These are phyloP conservation scores for Thraustochytrium sp. DNA, from an alignment of 352 stramenopile genomes.

Conservation along the genomic window DNA sequence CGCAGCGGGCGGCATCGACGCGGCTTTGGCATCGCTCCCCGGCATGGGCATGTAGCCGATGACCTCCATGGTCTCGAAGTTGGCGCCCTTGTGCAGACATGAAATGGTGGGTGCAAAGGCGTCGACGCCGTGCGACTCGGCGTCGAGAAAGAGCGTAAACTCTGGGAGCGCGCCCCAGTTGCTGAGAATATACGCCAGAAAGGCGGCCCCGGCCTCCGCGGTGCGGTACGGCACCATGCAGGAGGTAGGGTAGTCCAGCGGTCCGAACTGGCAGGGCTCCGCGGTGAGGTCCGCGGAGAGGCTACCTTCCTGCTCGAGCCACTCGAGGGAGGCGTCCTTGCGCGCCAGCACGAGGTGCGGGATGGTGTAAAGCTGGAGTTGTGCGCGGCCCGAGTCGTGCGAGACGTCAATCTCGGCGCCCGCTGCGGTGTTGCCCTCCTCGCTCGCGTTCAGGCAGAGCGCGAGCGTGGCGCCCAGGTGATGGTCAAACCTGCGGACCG, in stretches of 20 bases:
- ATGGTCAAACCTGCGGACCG: neutral
- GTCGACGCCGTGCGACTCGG: neutral
- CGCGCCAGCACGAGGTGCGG: neutral
- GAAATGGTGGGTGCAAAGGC: neutral
- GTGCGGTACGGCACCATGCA: neutral
- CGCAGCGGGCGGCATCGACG: neutral
- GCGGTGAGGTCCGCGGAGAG: neutral
- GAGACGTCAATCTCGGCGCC: neutral
- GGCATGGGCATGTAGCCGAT: neutral
- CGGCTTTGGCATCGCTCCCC: neutral
- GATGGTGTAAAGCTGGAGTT: neutral
- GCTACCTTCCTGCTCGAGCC: neutral
- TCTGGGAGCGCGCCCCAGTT: neutral
- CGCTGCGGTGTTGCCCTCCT: neutral
- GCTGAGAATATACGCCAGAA: neutral
- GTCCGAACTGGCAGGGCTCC: neutral
- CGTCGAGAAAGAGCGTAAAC: neutral
- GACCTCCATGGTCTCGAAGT: conserved; percentile 1
- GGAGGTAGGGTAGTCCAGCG: neutral
- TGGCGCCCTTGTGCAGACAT: neutral
- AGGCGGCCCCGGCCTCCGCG: neutral
- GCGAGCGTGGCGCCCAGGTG: neutral
- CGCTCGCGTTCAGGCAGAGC: neutral
- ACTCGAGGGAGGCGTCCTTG: neutral
- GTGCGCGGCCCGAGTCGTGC: neutral